Percentiles rank a stretch among this genome's conserved stretches.
phyloP scores from a whole-genome alignment of 2,329 filamentous ascomycete species.

The Septoria petroselini region DNA sequence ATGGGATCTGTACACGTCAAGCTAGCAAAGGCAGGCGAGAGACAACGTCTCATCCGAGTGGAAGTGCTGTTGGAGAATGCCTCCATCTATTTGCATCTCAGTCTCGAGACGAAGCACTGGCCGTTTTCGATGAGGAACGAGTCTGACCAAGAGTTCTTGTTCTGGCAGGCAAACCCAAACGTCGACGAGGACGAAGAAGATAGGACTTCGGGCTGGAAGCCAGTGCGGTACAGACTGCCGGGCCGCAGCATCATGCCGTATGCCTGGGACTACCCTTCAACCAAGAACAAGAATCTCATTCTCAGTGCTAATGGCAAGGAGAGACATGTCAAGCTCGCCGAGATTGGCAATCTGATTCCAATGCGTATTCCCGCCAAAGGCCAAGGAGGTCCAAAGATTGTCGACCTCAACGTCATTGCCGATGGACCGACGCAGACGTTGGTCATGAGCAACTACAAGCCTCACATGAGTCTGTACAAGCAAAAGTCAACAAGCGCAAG shows the following conservation, averaged over 20 bases:
- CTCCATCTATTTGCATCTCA: conserved; percentile 89
- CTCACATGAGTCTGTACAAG: conserved; percentile 86
- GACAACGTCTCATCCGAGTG: conserved; percentile 80
- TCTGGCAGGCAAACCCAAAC: conserved; percentile 92
- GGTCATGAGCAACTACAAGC: conserved; percentile 89
- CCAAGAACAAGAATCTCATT: conserved; percentile 92
- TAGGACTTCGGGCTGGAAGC: conserved; percentile 76
- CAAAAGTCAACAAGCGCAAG: conserved; percentile 57
- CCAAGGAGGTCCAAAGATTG: conserved; percentile 70
- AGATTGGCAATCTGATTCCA: conserved; percentile 93
- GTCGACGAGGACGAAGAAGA: conserved; percentile 89
- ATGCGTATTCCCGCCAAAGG: conserved; percentile 73
- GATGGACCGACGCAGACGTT: conserved; percentile 93
- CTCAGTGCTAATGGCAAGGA: conserved; percentile 76
- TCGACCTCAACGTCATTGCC: conserved; percentile 94
- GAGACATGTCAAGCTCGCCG: conserved; percentile 87
- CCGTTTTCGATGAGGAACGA: conserved; percentile 98
- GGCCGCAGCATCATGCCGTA: conserved; percentile 98
- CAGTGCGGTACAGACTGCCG: conserved; percentile 86
- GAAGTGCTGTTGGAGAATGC: conserved; percentile 90
- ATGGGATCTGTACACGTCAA: conserved; percentile 91
- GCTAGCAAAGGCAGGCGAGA: conserved; percentile 82
- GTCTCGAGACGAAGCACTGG: conserved; percentile 90
- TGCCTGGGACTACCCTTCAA: conserved; percentile 97
- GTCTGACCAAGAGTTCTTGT: conserved; percentile 93